Evolutionary conservation across 75 land plant genomes (phyloP).

Genomic region (Chamaecyparis obtusa): DNA sequence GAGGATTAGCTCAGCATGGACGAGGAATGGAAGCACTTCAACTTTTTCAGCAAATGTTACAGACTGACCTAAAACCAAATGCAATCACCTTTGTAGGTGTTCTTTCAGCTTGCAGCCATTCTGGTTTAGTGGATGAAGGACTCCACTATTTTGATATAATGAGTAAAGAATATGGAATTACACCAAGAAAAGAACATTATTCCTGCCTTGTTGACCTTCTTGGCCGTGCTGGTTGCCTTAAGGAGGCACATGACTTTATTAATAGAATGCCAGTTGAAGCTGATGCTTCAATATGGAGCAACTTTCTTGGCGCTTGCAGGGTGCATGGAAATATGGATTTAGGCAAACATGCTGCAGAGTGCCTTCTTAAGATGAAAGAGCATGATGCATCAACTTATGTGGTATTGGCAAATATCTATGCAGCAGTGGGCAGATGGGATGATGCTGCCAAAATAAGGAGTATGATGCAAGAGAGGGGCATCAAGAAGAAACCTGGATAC

Average conservation of each 20-base stretch:
- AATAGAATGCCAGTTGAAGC: slow-evolving; percentile 20
- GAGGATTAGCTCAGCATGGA: slow-evolving; percentile 28
- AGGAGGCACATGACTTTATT: slow-evolving; percentile 15
- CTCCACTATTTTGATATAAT: slow-evolving; percentile 13
- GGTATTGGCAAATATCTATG: slow-evolving; percentile 20
- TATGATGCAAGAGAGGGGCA: slow-evolving; percentile 10
- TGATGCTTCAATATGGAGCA: slow-evolving; percentile 11
- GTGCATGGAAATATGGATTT: slow-evolving; percentile 14
- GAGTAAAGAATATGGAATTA: slow-evolving; percentile 16
- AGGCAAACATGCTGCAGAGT: slow-evolving; percentile 17
- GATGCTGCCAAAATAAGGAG: slow-evolving; percentile 7
- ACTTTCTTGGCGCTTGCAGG: slow-evolving; percentile 21
- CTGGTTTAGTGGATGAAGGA: slow-evolving; percentile 18
- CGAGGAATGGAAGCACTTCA: slow-evolving; percentile 21
- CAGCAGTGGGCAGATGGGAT: slow-evolving; percentile 10
- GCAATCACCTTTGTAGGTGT: slow-evolving; percentile 15
- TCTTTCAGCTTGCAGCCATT: slow-evolving; percentile 25
- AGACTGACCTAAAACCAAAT: slow-evolving; percentile 20
- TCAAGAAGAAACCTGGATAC: slow-evolving; percentile 12
- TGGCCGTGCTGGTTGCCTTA: slow-evolving; percentile 20
- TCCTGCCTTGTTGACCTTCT: slow-evolving; percentile 23
- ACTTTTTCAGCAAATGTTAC: slow-evolving; percentile 22
- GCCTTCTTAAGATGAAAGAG: slow-evolving; percentile 18
- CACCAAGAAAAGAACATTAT: slow-evolving; percentile 16
- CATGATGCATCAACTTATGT: slow-evolving; percentile 20